These are phyloP conservation scores for Purpureocillium takamizusanense DNA, from an alignment of 2,329 filamentous ascomycete species.

Conservation along the genomic window DNA sequence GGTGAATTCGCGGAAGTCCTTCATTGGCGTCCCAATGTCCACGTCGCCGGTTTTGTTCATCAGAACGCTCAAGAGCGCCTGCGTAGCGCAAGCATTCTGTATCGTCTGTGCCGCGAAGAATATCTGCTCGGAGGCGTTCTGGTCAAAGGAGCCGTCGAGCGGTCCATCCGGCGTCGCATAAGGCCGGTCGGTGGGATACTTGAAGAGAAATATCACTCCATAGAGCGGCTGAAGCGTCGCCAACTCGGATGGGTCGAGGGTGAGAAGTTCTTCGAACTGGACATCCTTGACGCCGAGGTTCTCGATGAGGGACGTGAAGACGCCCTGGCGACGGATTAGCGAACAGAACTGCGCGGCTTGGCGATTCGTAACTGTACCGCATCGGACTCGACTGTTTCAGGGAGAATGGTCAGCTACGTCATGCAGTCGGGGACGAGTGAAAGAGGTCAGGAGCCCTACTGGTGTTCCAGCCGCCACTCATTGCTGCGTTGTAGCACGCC, in stretches of 20 bases:
- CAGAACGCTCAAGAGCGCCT: constrained; percentile 84
- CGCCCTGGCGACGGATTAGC: constrained; percentile 47
- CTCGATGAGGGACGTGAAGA: constrained; percentile 95
- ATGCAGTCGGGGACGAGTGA: neutral
- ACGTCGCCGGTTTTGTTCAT: constrained; percentile 71
- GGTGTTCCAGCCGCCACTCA: constrained; percentile 90
- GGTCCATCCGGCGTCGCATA: constrained; percentile 55
- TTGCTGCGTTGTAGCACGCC: constrained; percentile 17
- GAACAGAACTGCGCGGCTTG: no score
- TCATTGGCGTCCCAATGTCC: constrained; percentile 61
- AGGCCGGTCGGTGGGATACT: constrained; percentile 68
- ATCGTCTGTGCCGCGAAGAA: constrained; percentile 98
- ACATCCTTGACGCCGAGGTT: constrained; percentile 83
- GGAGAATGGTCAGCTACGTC: constrained; percentile 6
- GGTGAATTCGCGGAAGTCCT: constrained; percentile 81
- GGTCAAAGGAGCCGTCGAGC: constrained; percentile 74
- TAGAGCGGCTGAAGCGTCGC: constrained; percentile 69
- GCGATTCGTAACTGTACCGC: constrained; percentile 47
- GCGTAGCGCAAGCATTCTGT: constrained; percentile 95
- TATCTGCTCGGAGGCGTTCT: constrained; percentile 61
- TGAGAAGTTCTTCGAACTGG: constrained; percentile 93
- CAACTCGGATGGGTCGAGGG: constrained; percentile 70
- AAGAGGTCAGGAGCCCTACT: constrained; percentile 34
- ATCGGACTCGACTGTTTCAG: constrained; percentile 69
- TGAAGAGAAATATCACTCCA: constrained; percentile 98